Evolutionary conservation across 495 filamentous ascomycete species (phyloP).

Genomic region (Lichina pygmaea): DNA sequence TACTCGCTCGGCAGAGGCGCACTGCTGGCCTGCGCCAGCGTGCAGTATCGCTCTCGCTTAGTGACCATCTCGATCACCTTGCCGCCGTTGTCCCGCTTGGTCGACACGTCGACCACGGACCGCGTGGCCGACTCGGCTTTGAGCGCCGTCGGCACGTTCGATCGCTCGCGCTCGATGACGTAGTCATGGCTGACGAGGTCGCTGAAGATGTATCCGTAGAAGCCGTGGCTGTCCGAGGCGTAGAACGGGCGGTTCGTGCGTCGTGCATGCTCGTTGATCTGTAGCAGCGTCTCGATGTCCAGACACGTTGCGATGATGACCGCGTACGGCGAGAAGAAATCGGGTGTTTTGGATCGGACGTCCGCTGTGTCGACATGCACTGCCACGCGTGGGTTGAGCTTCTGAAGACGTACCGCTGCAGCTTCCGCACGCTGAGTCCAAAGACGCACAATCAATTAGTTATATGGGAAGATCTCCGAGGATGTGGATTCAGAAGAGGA

Average conservation of each 20-base stretch:
- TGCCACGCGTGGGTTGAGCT: constrained; percentile 73
- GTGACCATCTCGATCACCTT: constrained; percentile 73
- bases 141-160: constrained; percentile 37
- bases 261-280: constrained; percentile 62
- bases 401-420: constrained; percentile 47
- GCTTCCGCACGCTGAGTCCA: constrained; percentile 43
- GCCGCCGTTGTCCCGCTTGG: constrained; percentile 37
- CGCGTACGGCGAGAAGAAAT: constrained; percentile 55
- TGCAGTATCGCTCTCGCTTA: constrained; percentile 71
- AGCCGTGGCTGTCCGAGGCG: constrained; percentile 60
- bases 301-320: constrained; percentile 81
- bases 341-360: constrained; percentile 32
- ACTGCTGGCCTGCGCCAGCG: constrained; percentile 50
- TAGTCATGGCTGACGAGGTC: constrained; percentile 76
- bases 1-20: constrained; percentile 47
- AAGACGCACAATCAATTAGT: not conserved
- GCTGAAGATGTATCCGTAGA: constrained; percentile 87
- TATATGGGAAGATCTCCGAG: not conserved
- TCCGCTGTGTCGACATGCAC: constrained; percentile 39
- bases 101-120: constrained; percentile 38
- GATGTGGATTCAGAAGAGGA: not conserved
- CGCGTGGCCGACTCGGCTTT: constrained; percentile 52
- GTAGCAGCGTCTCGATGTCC: constrained; percentile 37
- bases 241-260: constrained; percentile 59
- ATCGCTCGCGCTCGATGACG: constrained; percentile 57